phyloP scores from a whole-genome alignment of 805 yeast species.

The Pichia cephalocereana region DNA sequence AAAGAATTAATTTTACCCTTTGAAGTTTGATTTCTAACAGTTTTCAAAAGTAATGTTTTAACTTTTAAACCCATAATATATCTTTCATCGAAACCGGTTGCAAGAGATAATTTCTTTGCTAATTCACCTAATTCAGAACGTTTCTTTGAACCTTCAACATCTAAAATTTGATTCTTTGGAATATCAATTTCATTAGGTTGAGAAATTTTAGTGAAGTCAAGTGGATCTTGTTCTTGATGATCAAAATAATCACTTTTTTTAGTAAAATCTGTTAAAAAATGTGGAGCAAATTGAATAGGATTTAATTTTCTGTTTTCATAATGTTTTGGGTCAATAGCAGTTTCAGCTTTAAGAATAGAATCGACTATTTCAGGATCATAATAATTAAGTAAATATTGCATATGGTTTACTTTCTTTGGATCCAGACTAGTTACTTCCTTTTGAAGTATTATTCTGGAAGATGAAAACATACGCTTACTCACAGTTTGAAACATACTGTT shows the following conservation, averaged over 20 bases:
- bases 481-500: background rate
- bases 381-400: constrained; percentile 56
- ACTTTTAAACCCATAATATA: constrained; percentile 54
- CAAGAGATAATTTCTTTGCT: constrained; percentile 45
- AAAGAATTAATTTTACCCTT: constrained; percentile 82
- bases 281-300: constrained; percentile 55
- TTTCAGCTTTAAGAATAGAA: constrained; percentile 74
- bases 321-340: constrained; percentile 57
- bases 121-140: constrained; percentile 26
- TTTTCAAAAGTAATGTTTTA: constrained; percentile 62
- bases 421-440: constrained; percentile 11
- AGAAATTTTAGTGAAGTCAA: constrained; percentile 15
- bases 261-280: constrained; percentile 61
- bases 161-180: constrained; percentile 16
- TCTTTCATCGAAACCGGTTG: constrained; percentile 57
- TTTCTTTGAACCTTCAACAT: constrained; percentile 15
- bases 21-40: constrained; percentile 85
- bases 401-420: constrained; percentile 30
- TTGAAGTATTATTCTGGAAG: constrained; percentile 9
- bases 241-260: constrained; percentile 73
- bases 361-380: constrained; percentile 77
- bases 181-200: constrained; percentile 20
- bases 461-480: constrained; percentile 13
- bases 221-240: constrained; percentile 27
- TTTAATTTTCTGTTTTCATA: constrained; percentile 36